These are phyloP conservation scores for Coniferiporia sulphurascens DNA, from an alignment of 1,284 basidiomycete genomes.

Conservation along the genomic window DNA sequence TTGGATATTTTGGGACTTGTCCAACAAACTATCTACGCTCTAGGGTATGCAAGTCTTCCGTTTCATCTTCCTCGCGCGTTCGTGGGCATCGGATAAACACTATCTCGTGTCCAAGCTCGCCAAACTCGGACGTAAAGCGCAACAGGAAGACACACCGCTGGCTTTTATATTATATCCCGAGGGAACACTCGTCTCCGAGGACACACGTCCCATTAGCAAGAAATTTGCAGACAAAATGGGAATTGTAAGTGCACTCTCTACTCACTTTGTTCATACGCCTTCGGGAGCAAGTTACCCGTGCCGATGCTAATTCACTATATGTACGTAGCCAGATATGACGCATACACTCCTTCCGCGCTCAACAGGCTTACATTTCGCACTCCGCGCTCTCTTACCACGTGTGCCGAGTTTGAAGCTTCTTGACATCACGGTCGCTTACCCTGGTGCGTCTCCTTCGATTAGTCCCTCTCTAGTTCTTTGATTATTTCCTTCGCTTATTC, in stretches of 20 bases:
- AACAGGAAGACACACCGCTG: slow-evolving; percentile 64
- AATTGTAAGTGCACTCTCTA: slow-evolving; percentile 50
- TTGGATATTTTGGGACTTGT: background rate
- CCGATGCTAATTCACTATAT: slow-evolving; percentile 3
- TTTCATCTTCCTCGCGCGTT: slow-evolving; percentile 86
- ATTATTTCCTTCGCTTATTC: background rate
- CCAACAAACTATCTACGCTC: background rate
- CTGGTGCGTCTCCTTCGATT: slow-evolving; percentile 59
- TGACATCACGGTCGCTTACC: slow-evolving; percentile 89
- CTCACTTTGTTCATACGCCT: slow-evolving; percentile 5
- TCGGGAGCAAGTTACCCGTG: slow-evolving; percentile 10
- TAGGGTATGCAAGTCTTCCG: slow-evolving; percentile 89
- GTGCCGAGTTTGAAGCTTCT: slow-evolving; percentile 77
- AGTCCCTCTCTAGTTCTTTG: background rate
- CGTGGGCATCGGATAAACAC: slow-evolving; percentile 78
- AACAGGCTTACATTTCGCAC: slow-evolving; percentile 83
- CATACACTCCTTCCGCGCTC: slow-evolving; percentile 85
- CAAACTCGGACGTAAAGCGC: slow-evolving; percentile 52
- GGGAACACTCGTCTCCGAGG: slow-evolving; percentile 81
- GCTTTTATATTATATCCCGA: slow-evolving; percentile 90
- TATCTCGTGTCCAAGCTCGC: slow-evolving; percentile 58
- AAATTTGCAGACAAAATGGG: slow-evolving; percentile 81
- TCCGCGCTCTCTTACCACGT: slow-evolving; percentile 75
- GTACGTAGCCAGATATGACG: slow-evolving; percentile 64
- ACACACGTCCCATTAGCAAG: slow-evolving; percentile 79